Conservation (phyloP, 1,139 yeast species). For the Kodamaea suecica region DNA sequence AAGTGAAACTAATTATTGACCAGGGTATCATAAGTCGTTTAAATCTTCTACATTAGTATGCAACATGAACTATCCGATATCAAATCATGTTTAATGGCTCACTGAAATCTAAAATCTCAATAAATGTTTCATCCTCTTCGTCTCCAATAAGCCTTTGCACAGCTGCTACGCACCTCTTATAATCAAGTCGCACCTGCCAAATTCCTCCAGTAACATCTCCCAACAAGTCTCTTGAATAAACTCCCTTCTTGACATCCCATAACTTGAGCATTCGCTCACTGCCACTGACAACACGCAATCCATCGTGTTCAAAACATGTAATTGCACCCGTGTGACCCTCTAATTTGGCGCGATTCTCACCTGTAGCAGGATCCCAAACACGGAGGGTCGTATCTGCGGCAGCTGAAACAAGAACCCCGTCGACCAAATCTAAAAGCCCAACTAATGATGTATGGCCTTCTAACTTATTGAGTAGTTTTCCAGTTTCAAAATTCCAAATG, state of each 20-base stretch:
- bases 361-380: conserved; percentile 87
- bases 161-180: conserved; percentile 85
- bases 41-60: conserved; percentile 1
- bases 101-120: conserved; percentile 85
- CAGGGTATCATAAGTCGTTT: neutral
- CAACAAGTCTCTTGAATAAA: conserved; percentile 69
- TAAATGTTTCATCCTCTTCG: conserved; percentile 54
- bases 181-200: conserved; percentile 93
- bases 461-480: conserved; percentile 60
- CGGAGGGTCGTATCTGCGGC: conserved; percentile 93
- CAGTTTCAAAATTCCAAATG: conserved; percentile 85
- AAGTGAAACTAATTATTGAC: neutral
- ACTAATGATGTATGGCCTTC: conserved; percentile 90
- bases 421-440: conserved; percentile 77
- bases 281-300: conserved; percentile 82
- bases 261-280: conserved; percentile 76
- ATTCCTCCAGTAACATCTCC: conserved; percentile 78
- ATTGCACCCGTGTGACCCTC: conserved; percentile 88
- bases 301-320: conserved; percentile 90
- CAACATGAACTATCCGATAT: neutral
- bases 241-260: conserved; percentile 83
- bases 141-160: conserved; percentile 59
- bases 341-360: conserved; percentile 63
- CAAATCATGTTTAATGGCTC: conserved; percentile 26
- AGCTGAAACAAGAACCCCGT: conserved; percentile 83